These are phyloP conservation scores for Pseudocercospora fuligena DNA, from an alignment of 2,329 filamentous ascomycete species.

Conservation along the genomic window DNA sequence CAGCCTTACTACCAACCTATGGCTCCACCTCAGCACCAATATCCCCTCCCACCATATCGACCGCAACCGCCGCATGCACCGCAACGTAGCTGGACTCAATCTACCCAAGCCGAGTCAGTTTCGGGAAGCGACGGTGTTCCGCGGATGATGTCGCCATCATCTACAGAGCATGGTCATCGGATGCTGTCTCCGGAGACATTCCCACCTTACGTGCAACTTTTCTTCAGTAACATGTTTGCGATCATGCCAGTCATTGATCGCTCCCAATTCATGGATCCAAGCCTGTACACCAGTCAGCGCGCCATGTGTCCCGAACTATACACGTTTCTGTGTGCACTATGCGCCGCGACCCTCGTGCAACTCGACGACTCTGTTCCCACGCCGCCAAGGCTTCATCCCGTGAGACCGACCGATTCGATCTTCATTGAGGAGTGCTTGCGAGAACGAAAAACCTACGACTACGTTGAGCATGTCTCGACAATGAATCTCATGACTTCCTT, in stretches of 20 bases:
- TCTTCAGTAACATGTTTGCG: slow-evolving; percentile 43
- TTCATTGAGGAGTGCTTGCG: slow-evolving; percentile 43
- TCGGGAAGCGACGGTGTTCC: slow-evolving; percentile 31
- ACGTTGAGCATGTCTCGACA: slow-evolving; percentile 36
- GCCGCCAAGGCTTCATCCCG: slow-evolving; percentile 33
- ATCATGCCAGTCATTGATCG: slow-evolving; percentile 45
- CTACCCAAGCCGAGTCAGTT: slow-evolving; percentile 25
- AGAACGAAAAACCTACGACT: slow-evolving; percentile 39
- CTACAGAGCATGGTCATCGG: slow-evolving; percentile 31
- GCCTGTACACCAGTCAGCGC: slow-evolving; percentile 31
- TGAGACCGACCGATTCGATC: slow-evolving; percentile 36
- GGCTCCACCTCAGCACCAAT: slow-evolving; percentile 24
- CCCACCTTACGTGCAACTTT: slow-evolving; percentile 41
- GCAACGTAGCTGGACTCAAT: slow-evolving; percentile 28
- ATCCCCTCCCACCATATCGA: slow-evolving; percentile 19
- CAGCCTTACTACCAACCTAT: slow-evolving; percentile 28
- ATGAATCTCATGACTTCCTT: slow-evolving; percentile 43
- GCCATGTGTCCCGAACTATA: slow-evolving; percentile 38
- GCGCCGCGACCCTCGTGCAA: slow-evolving; percentile 42
- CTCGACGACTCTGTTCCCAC: slow-evolving; percentile 40
- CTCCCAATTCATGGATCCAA: slow-evolving; percentile 37
- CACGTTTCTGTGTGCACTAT: slow-evolving; percentile 41
- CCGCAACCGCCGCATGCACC: slow-evolving; percentile 17
- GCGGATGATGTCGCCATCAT: slow-evolving; percentile 28
- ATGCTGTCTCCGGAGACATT: slow-evolving; percentile 35